Conservation (phyloP, 176 grass and related monocot genomes). For the Dendrocalamus sinicus region DNA sequence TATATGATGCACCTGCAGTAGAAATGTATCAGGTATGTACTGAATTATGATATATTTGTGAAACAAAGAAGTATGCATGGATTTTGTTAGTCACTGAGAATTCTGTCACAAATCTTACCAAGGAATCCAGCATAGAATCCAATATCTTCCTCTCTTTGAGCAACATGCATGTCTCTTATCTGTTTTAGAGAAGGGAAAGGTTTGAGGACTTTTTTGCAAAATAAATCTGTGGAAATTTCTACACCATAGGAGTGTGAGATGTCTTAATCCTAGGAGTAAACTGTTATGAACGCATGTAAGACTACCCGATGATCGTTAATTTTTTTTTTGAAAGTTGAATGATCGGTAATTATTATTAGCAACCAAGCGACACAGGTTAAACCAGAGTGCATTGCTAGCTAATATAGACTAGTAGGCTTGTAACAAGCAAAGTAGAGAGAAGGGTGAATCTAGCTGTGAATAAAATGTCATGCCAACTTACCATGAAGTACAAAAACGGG, state of each 20-base stretch:
- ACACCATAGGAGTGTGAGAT: not conserved
- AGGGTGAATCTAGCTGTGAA: not conserved
- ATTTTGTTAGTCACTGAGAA: not conserved
- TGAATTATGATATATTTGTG: not conserved
- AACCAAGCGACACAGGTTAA: too few species aligned
- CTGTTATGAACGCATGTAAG: not conserved
- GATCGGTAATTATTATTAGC: too few species aligned
- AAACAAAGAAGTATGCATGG: not conserved
- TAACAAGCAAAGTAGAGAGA: not conserved
- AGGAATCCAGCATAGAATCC: slow-evolving; percentile 93
- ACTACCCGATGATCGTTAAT: too few species aligned
- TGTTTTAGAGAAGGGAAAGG: slow-evolving; percentile 28
- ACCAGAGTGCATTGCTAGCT: not conserved
- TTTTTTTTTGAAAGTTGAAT: too few species aligned
- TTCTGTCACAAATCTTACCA: slow-evolving; percentile 43
- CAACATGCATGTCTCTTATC: slow-evolving; percentile 66
- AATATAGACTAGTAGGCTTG: not conserved
- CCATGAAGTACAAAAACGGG: slow-evolving; percentile 92
- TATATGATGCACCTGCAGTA: slow-evolving; percentile 66
- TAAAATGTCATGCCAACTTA: slow-evolving; percentile 39
- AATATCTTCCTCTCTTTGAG: slow-evolving; percentile 80
- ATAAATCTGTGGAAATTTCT: not conserved
- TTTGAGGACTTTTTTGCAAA: not conserved
- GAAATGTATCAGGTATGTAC: not conserved
- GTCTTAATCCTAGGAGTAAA: not conserved